These are phyloP conservation scores for Fusarium pseudoanthophilum DNA, from an alignment of 2,329 filamentous ascomycete genomes.

Conservation along the genomic window DNA sequence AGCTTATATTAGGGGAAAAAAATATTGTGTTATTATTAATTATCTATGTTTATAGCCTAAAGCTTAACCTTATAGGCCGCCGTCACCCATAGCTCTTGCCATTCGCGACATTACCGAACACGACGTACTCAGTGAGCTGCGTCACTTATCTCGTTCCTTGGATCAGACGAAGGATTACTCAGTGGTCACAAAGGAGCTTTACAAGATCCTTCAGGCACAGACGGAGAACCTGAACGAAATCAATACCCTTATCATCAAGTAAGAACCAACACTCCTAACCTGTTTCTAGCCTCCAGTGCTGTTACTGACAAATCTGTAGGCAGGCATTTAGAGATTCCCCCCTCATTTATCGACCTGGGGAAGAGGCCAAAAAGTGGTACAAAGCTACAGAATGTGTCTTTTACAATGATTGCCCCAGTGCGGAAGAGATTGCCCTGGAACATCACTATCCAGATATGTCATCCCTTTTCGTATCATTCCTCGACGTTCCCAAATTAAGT, in stretches of 20 bases:
- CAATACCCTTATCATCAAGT: neutral
- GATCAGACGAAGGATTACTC: neutral
- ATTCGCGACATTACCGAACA: neutral
- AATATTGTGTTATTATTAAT: too few species aligned
- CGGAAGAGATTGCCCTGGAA: neutral
- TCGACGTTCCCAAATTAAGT: neutral
- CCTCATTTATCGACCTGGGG: neutral
- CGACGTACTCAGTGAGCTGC: neutral
- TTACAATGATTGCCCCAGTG: neutral
- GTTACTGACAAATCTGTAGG: neutral
- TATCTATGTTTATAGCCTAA: too few species aligned
- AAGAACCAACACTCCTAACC: rapidly evolving
- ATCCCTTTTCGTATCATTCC: neutral
- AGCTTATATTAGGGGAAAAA: too few species aligned
- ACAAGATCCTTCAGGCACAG: neutral
- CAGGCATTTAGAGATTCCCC: neutral
- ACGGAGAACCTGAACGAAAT: neutral
- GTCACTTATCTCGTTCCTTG: neutral
- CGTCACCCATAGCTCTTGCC: too few species aligned
- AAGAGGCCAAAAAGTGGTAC: neutral
- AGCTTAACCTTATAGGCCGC: too few species aligned
- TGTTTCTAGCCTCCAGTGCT: rapidly evolving
- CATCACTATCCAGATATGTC: neutral
- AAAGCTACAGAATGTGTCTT: neutral
- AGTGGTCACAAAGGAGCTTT: rapidly evolving